phyloP scores from a whole-genome alignment of 179 eudicot species.

The Carnegiea gigantea region DNA sequence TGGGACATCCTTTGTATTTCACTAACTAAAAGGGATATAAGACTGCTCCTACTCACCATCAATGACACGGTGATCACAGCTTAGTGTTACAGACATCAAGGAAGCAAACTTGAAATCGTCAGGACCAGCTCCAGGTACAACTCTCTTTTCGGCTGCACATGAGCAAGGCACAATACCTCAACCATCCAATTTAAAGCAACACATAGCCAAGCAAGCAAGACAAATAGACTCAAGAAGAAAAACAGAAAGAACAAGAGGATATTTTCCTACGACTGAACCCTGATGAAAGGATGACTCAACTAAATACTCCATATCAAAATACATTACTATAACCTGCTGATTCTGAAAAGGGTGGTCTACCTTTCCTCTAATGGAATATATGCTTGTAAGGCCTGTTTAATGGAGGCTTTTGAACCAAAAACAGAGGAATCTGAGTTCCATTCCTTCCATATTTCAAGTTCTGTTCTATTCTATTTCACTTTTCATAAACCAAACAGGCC shows the following conservation, averaged over 20 bases:
- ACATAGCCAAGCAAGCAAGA: neutral
- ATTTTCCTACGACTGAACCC: neutral
- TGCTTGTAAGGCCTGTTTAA: no score
- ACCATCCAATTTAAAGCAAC: neutral
- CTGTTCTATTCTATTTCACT: no score
- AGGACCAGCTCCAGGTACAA: slow-evolving; percentile 59
- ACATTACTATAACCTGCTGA: neutral
- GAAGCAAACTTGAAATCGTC: slow-evolving; percentile 70
- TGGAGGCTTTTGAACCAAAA: no score
- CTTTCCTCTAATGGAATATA: no score
- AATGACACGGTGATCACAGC: slow-evolving; percentile 97
- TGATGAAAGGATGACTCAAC: neutral
- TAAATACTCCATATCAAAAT: neutral
- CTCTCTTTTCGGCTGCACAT: slow-evolving; percentile 88
- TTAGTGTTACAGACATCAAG: slow-evolving; percentile 80
- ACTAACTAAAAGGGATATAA: neutral
- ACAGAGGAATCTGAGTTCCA: no score
- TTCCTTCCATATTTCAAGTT: no score
- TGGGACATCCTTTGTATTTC: neutral
- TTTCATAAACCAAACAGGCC: no score
- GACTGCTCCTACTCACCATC: slow-evolving; percentile 60
- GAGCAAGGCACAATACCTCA: slow-evolving; percentile 7
- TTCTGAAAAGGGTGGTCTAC: neutral
- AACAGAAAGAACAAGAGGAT: neutral
- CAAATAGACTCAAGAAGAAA: no score